These are phyloP conservation scores for Nannizziopsis arthrosporioides DNA, from an alignment of 2,329 filamentous ascomycete species.

Conservation along the genomic window DNA sequence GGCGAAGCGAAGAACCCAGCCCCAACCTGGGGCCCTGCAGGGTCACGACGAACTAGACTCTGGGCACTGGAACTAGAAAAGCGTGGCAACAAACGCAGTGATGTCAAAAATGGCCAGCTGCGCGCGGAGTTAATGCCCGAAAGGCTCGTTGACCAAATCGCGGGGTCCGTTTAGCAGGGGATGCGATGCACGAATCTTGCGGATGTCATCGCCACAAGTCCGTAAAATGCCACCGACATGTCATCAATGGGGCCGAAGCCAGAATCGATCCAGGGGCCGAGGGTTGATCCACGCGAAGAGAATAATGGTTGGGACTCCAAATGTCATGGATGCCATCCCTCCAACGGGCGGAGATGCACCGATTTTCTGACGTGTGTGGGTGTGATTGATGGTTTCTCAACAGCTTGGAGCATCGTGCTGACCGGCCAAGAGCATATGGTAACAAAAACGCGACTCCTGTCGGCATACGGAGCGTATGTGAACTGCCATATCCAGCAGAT, in stretches of 20 bases:
- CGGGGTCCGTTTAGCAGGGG: slow-evolving; percentile 10
- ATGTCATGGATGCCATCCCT: background rate
- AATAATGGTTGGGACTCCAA: background rate
- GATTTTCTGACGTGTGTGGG: background rate
- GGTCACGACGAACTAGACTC: background rate
- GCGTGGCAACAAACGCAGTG: background rate
- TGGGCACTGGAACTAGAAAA: slow-evolving; percentile 1
- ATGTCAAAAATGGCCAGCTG: slow-evolving; percentile 4
- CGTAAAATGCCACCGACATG: background rate
- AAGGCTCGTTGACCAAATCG: slow-evolving; percentile 7
- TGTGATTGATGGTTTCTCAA: background rate
- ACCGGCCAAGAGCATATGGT: background rate
- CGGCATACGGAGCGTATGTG: too few relatives aligned
- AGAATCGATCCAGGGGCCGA: slow-evolving; percentile 1
- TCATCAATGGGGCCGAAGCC: slow-evolving; percentile 3
- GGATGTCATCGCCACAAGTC: background rate
- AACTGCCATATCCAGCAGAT: too few relatives aligned
- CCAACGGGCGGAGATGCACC: background rate
- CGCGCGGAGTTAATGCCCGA: slow-evolving; percentile 10
- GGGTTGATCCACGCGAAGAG: background rate
- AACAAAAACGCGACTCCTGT: too few relatives aligned
- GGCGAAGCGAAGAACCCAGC: background rate
- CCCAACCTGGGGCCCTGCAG: slow-evolving; percentile 1
- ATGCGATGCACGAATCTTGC: background rate
- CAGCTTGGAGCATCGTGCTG: background rate